These are phyloP conservation scores for Sanghuangporus sanghuang DNA, from an alignment of 1,284 basidiomycete genomes.

Conservation along the genomic window DNA sequence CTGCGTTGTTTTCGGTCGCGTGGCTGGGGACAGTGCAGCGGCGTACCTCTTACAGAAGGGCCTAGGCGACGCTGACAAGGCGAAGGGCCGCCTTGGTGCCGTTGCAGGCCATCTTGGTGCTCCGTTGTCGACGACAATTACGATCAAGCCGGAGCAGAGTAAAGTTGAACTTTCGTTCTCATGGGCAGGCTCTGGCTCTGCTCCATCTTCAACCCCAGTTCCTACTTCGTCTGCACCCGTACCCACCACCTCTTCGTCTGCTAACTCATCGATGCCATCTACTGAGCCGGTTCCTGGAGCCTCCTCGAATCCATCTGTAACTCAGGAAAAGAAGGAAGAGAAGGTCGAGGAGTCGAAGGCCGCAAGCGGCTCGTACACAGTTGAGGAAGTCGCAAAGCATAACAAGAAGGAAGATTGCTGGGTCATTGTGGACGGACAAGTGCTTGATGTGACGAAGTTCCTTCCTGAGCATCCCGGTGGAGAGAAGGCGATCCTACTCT, in stretches of 20 bases:
- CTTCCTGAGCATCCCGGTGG: constrained; percentile 85
- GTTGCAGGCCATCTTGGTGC: constrained; percentile 73
- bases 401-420: constrained; percentile 87
- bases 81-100: constrained; percentile 75
- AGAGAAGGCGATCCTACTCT: constrained; percentile 87
- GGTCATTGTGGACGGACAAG: constrained; percentile 87
- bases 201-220: constrained; percentile 22
- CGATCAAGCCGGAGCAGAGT: constrained; percentile 43
- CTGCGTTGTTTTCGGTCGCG: constrained; percentile 95
- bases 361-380: constrained; percentile 45
- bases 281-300: constrained; percentile 25
- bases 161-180: constrained; percentile 49
- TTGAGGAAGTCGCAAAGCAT: constrained; percentile 84
- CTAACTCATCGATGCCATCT: constrained; percentile 27
- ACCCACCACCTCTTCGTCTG: constrained; percentile 11
- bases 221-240: constrained; percentile 24
- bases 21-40: constrained; percentile 82
- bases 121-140: constrained; percentile 42
- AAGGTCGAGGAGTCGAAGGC: constrained; percentile 18
- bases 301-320: constrained; percentile 14
- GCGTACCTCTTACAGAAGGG: constrained; percentile 54
- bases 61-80: constrained; percentile 56
- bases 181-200: constrained; percentile 34
- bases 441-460: constrained; percentile 85
- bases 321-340: constrained; percentile 20